phyloP scores from a whole-genome alignment of 2,329 filamentous ascomycete genomes.

The Colletotrichum endophyticum region DNA sequence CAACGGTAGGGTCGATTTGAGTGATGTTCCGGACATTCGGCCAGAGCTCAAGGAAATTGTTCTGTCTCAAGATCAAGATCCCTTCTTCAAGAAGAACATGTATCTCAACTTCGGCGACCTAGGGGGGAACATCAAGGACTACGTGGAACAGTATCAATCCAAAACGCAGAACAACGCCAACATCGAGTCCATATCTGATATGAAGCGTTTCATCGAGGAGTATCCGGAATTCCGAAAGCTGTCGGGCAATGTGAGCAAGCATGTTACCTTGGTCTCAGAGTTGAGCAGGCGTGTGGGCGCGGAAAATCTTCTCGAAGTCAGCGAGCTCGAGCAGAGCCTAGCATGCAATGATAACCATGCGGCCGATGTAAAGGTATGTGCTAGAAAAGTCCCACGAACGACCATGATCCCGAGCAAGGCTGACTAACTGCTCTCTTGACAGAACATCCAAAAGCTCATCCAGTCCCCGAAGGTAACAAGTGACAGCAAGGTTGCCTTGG shows the following conservation, averaged over 20 bases:
- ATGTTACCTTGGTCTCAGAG: slow-evolving; percentile 94
- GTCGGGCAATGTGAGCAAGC: slow-evolving; percentile 97
- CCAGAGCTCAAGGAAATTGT: slow-evolving; percentile 94
- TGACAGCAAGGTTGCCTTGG: slow-evolving; percentile 86
- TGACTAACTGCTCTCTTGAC: not conserved
- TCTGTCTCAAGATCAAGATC: slow-evolving; percentile 94
- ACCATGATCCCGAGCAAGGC: not conserved
- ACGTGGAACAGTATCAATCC: slow-evolving; percentile 96
- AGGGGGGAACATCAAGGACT: slow-evolving; percentile 95
- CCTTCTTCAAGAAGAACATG: slow-evolving; percentile 99
- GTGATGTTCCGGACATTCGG: slow-evolving; percentile 80
- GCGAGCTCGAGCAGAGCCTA: slow-evolving; percentile 94
- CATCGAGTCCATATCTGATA: slow-evolving; percentile 95
- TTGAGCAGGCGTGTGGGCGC: slow-evolving; percentile 86
- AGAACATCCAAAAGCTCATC: slow-evolving; percentile 87
- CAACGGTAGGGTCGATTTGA: slow-evolving; percentile 92
- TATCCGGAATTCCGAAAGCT: slow-evolving; percentile 98
- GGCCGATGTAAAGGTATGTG: slow-evolving; percentile 81
- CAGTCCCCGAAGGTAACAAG: slow-evolving; percentile 77
- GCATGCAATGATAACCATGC: slow-evolving; percentile 97
- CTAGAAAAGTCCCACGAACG: not conserved
- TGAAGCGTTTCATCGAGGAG: slow-evolving; percentile 99
- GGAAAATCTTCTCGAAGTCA: slow-evolving; percentile 91
- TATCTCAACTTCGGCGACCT: slow-evolving; percentile 97
- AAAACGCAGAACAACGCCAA: slow-evolving; percentile 97